phyloP scores from a whole-genome alignment of 2,329 filamentous ascomycete genomes.

The Scedosporium aurantiacum region DNA sequence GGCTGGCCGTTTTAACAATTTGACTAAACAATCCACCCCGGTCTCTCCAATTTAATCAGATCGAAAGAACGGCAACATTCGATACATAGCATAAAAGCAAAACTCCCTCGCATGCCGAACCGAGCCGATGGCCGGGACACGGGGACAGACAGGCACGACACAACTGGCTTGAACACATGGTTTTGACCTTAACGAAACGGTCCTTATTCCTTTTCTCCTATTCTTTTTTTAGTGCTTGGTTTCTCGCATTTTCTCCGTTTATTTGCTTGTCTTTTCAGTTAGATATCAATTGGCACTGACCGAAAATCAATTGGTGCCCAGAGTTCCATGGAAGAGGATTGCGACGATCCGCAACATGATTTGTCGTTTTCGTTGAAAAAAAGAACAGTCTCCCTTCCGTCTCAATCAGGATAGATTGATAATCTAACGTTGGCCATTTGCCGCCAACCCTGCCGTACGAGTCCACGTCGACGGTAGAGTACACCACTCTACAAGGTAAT shows the following conservation, averaged over 20 bases:
- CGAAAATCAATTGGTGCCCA: too few relatives aligned
- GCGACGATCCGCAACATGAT: background rate
- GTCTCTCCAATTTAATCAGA: background rate
- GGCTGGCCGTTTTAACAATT: background rate
- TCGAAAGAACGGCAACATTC: background rate
- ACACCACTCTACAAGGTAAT: background rate
- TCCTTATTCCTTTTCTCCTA: background rate
- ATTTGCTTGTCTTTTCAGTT: too few relatives aligned
- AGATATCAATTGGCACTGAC: too few relatives aligned
- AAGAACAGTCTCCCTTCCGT: background rate
- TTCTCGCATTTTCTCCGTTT: background rate
- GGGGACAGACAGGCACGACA: background rate
- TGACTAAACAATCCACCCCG: background rate
- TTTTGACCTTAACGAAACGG: background rate
- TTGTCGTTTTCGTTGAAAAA: background rate
- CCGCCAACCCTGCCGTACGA: background rate
- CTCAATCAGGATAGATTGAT: conserved; percentile 1
- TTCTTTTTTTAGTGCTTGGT: background rate
- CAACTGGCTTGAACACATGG: background rate
- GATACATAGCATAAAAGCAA: background rate
- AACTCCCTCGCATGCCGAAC: conserved; percentile 4
- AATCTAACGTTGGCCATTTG: background rate
- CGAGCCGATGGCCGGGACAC: conserved; percentile 1
- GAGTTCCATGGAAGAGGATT: too few relatives aligned
- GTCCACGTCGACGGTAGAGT: background rate